These are phyloP conservation scores for Agaricus sinodeliciosus DNA, from an alignment of 768 basidiomycete species.

Conservation along the genomic window DNA sequence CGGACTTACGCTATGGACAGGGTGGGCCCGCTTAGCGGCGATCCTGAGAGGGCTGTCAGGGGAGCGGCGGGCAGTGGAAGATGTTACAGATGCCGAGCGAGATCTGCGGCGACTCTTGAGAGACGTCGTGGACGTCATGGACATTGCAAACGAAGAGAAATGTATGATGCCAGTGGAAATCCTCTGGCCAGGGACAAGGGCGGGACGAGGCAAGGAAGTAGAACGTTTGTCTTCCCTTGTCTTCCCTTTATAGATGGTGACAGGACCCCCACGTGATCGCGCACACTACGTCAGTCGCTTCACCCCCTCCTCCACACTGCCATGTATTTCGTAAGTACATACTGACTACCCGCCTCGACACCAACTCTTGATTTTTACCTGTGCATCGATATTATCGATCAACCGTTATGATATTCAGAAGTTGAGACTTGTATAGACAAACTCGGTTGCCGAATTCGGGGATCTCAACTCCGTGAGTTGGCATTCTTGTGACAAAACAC, in stretches of 20 bases:
- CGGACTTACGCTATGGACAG: conserved; percentile 28
- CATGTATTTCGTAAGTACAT: too few species aligned
- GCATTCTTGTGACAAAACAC: not conserved
- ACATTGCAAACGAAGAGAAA: conserved; percentile 18
- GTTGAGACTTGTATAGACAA: conserved; percentile 2
- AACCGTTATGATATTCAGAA: not conserved
- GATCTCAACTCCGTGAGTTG: not conserved
- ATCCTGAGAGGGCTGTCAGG: conserved; percentile 32
- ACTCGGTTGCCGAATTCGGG: not conserved
- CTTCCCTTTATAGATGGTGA: not conserved
- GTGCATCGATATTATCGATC: too few species aligned
- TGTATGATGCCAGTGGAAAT: not conserved
- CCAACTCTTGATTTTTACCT: not conserved
- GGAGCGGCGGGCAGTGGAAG: conserved; percentile 12
- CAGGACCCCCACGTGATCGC: not conserved
- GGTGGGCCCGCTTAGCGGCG: conserved; percentile 44
- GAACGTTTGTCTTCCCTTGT: not conserved
- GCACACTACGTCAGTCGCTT: not conserved
- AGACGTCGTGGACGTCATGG: conserved; percentile 22
- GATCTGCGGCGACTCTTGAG: conserved; percentile 43
- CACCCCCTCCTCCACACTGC: too few species aligned
- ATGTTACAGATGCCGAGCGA: conserved; percentile 40
- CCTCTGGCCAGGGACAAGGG: conserved; percentile 2
- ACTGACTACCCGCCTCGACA: not conserved
- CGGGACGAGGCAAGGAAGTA: not conserved